Evolutionary conservation across 2,329 filamentous ascomycete species (phyloP).

Genomic region (Alternaria brassicicola): DNA sequence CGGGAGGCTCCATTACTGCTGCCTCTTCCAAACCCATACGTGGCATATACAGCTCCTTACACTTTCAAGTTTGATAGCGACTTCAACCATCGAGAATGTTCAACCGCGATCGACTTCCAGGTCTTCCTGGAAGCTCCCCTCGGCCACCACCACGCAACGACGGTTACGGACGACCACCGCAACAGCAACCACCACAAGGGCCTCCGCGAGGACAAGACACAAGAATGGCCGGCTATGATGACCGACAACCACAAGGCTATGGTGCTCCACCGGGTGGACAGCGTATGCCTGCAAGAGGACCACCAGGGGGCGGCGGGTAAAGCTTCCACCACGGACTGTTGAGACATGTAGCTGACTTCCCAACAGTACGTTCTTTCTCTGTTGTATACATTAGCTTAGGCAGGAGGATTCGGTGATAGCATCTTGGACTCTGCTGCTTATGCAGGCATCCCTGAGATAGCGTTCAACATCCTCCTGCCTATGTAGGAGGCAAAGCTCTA

Average conservation of each 20-base stretch:
- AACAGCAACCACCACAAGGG: slow-evolving; percentile 35
- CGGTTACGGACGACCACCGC: slow-evolving; percentile 48
- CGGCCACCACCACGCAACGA: slow-evolving; percentile 51
- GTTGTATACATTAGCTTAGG: no score
- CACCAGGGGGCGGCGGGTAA: slow-evolving; percentile 34
- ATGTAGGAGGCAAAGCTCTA: no score
- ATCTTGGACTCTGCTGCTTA: no score
- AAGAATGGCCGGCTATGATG: slow-evolving; percentile 43
- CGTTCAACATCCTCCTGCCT: no score
- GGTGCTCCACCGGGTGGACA: slow-evolving; percentile 30
- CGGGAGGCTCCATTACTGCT: slow-evolving; percentile 2
- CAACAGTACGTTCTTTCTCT: no score
- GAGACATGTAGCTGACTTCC: no score
- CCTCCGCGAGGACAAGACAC: slow-evolving; percentile 32
- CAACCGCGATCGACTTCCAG: slow-evolving; percentile 60
- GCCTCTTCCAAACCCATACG: slow-evolving; percentile 1
- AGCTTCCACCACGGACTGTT: no score
- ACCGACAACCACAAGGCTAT: slow-evolving; percentile 35
- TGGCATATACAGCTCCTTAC: neutral
- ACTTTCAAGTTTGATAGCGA: neutral
- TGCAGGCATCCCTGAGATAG: no score
- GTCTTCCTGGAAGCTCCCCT: slow-evolving; percentile 52
- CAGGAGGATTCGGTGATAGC: no score
- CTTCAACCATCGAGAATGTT: slow-evolving; percentile 54
- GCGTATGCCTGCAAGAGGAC: slow-evolving; percentile 39